Evolutionary conservation across 345 rosid species (phyloP).

Genomic region (Syzygium oleosum): DNA sequence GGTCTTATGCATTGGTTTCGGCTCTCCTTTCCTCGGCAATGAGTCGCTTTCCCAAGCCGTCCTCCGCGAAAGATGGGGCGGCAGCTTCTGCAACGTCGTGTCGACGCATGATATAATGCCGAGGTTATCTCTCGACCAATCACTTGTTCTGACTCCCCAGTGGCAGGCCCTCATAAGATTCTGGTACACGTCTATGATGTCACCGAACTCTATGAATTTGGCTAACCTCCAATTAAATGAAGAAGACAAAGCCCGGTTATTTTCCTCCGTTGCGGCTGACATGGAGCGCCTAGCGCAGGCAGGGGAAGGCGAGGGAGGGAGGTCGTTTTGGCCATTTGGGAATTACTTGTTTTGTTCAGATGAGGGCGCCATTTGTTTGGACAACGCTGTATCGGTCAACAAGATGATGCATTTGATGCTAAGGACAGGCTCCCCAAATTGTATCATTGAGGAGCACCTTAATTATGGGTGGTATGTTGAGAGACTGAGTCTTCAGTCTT

Average conservation of each 20-base stretch:
- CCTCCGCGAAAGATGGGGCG: slow-evolving; percentile 48
- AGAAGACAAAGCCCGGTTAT: slow-evolving; percentile 10
- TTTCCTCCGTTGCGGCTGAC: background rate
- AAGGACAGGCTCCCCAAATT: slow-evolving; percentile 10
- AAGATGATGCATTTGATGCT: slow-evolving; percentile 45
- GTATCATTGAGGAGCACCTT: slow-evolving; percentile 48
- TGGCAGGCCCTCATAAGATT: slow-evolving; percentile 10
- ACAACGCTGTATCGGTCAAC: slow-evolving; percentile 37
- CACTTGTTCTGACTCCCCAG: slow-evolving; percentile 3
- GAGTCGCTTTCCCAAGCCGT: slow-evolving; percentile 43
- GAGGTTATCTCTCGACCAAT: slow-evolving; percentile 35
- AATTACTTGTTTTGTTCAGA: slow-evolving; percentile 59
- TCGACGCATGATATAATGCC: slow-evolving; percentile 53
- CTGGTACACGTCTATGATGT: slow-evolving; percentile 19
- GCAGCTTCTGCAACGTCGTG: slow-evolving; percentile 62
- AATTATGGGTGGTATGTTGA: slow-evolving; percentile 48
- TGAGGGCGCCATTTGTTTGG: slow-evolving; percentile 66
- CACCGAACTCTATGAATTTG: background rate
- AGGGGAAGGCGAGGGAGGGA: slow-evolving; percentile 5
- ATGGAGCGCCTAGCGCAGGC: slow-evolving; percentile 3
- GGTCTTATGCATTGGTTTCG: slow-evolving; percentile 70
- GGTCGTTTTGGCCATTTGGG: slow-evolving; percentile 63
- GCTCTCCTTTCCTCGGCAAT: slow-evolving; percentile 69
- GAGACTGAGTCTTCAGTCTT: slow-evolving; percentile 25
- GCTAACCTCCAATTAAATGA: slow-evolving; percentile 5